phyloP scores from a whole-genome alignment of 129 eudicot genomes.

The Arctium minus region DNA sequence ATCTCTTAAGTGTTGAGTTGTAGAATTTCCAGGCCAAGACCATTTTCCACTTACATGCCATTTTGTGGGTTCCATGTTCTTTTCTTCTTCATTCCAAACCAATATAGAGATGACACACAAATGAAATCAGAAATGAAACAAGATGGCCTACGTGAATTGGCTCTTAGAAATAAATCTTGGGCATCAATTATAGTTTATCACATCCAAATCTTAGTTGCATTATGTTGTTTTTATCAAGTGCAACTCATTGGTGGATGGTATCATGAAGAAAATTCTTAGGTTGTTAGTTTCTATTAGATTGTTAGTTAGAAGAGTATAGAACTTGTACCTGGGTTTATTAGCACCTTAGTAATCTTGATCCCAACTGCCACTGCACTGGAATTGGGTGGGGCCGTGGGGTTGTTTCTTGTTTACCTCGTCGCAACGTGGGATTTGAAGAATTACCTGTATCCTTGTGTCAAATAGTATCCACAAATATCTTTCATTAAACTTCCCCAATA shows the following conservation, averaged over 20 bases:
- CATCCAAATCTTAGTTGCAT: neutral
- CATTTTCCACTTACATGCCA: neutral
- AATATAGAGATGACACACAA: neutral
- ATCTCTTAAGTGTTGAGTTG: neutral
- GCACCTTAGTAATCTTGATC: neutral
- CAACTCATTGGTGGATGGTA: neutral
- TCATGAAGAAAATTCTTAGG: neutral
- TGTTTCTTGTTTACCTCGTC: too few relatives aligned
- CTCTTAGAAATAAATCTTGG: neutral
- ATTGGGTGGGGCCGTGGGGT: too few relatives aligned
- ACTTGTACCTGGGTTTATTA: neutral
- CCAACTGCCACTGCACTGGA: too few relatives aligned
- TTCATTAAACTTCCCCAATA: too few relatives aligned
- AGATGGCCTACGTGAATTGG: neutral
- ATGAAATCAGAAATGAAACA: neutral
- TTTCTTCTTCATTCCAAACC: conserved; percentile 4
- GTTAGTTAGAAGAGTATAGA: neutral
- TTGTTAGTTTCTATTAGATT: neutral
- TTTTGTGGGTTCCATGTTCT: neutral
- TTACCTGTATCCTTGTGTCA: too few relatives aligned
- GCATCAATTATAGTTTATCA: neutral
- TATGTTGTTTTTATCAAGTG: neutral
- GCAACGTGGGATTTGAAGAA: too few relatives aligned
- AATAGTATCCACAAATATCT: too few relatives aligned
- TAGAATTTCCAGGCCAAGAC: neutral